Percentiles rank a stretch among this genome's conserved stretches.
Evolutionary conservation across 352 stramenopile species (phyloP).

Genomic region (Phytopythium delawarense): DNA sequence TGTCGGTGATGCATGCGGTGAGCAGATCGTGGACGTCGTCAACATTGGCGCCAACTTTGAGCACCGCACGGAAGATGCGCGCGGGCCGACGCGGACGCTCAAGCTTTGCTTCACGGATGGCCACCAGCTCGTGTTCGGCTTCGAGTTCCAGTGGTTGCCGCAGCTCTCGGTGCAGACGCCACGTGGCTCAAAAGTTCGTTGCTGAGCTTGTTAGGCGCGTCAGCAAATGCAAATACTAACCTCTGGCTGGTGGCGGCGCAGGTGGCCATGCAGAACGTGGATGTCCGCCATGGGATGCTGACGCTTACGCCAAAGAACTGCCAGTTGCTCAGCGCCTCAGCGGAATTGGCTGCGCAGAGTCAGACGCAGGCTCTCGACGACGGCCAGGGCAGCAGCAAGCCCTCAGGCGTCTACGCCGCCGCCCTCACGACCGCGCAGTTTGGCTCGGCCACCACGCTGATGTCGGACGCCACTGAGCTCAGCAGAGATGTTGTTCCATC

Average conservation of each 20-base stretch:
- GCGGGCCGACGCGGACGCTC: conserved; percentile 62
- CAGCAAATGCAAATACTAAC: background rate
- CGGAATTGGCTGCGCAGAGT: conserved; percentile 17
- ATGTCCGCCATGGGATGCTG: conserved; percentile 66
- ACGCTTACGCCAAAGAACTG: conserved; percentile 66
- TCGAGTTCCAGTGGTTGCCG: conserved; percentile 61
- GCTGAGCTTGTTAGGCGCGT: background rate
- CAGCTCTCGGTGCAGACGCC: conserved; percentile 48
- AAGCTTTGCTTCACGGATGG: conserved; percentile 83
- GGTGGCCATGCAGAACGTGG: conserved; percentile 61
- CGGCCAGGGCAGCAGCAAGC: conserved; percentile 14
- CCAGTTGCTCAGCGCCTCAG: conserved; percentile 42
- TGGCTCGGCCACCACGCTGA: background rate
- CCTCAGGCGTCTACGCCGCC: conserved; percentile 46
- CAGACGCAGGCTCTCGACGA: conserved; percentile 9
- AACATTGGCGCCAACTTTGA: conserved; percentile 80
- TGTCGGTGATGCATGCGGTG: background rate
- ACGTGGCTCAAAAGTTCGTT: conserved; percentile 53
- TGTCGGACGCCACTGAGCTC: conserved; percentile 1
- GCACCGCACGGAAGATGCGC: conserved; percentile 58
- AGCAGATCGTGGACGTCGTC: conserved; percentile 69
- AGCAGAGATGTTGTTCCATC: background rate
- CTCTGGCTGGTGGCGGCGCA: conserved; percentile 6
- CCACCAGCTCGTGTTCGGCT: conserved; percentile 66
- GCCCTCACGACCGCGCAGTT: conserved; percentile 50